Base-by-base conservation (phyloP, 164 flowering plant genomes). In the Stephania cephalantha region DNA sequence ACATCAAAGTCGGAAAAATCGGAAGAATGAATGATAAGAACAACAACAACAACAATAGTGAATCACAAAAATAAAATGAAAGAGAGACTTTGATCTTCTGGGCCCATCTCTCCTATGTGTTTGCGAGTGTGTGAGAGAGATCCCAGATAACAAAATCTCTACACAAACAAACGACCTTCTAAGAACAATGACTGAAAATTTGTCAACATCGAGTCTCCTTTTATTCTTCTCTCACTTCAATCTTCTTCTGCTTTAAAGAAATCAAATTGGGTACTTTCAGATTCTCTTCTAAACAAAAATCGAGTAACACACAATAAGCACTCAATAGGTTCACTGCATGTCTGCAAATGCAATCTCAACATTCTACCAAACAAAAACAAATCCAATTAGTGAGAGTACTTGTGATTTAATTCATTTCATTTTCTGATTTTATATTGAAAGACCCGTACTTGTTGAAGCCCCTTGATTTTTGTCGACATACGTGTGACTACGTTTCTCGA, bases 171-270 rank as follows among this genome's bases (percentile, higher is more conserved):
- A 89, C 90, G 93, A 88, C 88, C 93, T 88, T 93, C 94, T 81
- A 84, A 85, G 85, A 91, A 90, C 93, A 93, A 94, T 89, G 95
- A 91, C 97, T 87, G 83, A 83, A 88, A 85, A 93, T 91, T 95
- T 95, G 99, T 95, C 99, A 91, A 91, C 97, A 91, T 93, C 91
- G 83, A 92, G 95, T 93, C 98, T 58, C 64, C 81, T 89, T 90
- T 88, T 88, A 88, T 91, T 91, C 93, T 87, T 85, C 89, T 83
- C 84, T 88, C 86, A 79, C 86, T 79, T 78, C 86, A 10, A 22
- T 46, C 70, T 52, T 73, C 69, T 45, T 12, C 10, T 42, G 12
- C 22, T 61, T 72, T 71, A 8, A 58, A 58, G 64, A 15, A n/a
- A 58, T 18, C 17, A n/a, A 58, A 83, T 79, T 83, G 85, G 82